Evolutionary conservation across 495 filamentous ascomycete species (phyloP), one percentile per base, ranked within the genome.

Genomic region (Paragyromitra xinjiangensis): DNA sequence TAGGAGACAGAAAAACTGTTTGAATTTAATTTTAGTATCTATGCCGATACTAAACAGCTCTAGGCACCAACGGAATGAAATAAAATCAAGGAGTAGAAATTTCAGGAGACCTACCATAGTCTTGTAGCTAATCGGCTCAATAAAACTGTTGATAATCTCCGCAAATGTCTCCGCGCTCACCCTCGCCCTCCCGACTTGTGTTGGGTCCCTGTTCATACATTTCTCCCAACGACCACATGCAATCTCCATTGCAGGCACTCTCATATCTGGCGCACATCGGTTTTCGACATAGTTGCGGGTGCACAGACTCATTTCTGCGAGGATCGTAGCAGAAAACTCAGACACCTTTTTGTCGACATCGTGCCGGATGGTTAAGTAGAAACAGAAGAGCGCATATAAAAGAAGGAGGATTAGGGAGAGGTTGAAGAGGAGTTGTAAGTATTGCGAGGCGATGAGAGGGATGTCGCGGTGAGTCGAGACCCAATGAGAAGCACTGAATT

Each of bases 401-500:
- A 90, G 85, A 9, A 89, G 83, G 51, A 87, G 84, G 9, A 93
- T 88, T 4, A 97, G 85, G 73, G 92, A 87, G 73, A 92, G 73
- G 81, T 97, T 98, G 81, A 97, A 90, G 8, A 88, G 83, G 51
- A 98, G 86, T 75, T 95, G 92, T 12, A 93, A 85, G 88, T 94
- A 99, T 83, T 89, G 92, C 37, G 93, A 94, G 24, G 98, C 85
- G 64, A 97, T 92, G 67, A 90, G 88, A 5, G 95, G 95, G n/a
- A 97, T 88, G 77, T 91, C 89, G 0, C 94, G 94, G 81, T 97
- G 92, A 51, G 88, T 75, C 37, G 51, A 58, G 12, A 69, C 63
- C 81, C 81, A 88, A 76, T 92, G 92, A 73, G 97, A 84, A 64
- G 90, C 89, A 22, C 88, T 85, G 45, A 95, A 88, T 12, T 45